phyloP scores from a whole-genome alignment of 2,329 filamentous ascomycete species.

The Alternaria infectoria region DNA sequence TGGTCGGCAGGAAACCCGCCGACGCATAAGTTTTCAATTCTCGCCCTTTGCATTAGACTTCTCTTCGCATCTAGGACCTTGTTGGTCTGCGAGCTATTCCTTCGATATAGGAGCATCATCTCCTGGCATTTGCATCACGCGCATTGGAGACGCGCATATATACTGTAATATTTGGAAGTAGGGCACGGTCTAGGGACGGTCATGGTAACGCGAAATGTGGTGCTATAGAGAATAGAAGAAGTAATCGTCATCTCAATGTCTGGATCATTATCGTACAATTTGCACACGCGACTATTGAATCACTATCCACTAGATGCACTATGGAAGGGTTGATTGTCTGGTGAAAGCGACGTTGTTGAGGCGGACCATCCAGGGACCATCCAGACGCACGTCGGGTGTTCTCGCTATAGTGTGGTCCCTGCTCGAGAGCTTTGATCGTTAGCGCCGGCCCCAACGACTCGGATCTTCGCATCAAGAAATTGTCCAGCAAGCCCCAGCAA shows the following conservation, averaged over 20 bases:
- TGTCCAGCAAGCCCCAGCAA: slow-evolving; percentile 32
- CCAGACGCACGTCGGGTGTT: slow-evolving; percentile 12
- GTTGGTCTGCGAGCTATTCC: slow-evolving; percentile 24
- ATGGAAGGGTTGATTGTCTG: neutral
- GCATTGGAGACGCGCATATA: slow-evolving; percentile 27
- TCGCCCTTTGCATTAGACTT: slow-evolving; percentile 26
- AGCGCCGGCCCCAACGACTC: slow-evolving; percentile 19
- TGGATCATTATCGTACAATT: neutral
- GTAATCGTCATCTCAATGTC: neutral
- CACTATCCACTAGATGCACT: neutral
- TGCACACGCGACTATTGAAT: neutral
- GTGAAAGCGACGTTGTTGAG: neutral
- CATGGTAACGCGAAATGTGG: slow-evolving; percentile 30
- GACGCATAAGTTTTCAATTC: slow-evolving; percentile 29
- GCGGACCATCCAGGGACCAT: neutral
- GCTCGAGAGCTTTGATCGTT: slow-evolving; percentile 15
- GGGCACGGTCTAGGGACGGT: slow-evolving; percentile 21
- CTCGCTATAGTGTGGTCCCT: slow-evolving; percentile 11
- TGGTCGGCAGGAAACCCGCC: slow-evolving; percentile 87
- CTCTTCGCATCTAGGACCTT: slow-evolving; percentile 14
- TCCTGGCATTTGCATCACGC: slow-evolving; percentile 23
- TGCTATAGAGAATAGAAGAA: slow-evolving; percentile 8
- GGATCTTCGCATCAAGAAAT: slow-evolving; percentile 29
- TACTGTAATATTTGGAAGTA: slow-evolving; percentile 34
- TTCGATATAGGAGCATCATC: slow-evolving; percentile 17